Conservation (phyloP, 1,284 basidiomycete genomes). For the Cystobasidium pallidum region DNA sequence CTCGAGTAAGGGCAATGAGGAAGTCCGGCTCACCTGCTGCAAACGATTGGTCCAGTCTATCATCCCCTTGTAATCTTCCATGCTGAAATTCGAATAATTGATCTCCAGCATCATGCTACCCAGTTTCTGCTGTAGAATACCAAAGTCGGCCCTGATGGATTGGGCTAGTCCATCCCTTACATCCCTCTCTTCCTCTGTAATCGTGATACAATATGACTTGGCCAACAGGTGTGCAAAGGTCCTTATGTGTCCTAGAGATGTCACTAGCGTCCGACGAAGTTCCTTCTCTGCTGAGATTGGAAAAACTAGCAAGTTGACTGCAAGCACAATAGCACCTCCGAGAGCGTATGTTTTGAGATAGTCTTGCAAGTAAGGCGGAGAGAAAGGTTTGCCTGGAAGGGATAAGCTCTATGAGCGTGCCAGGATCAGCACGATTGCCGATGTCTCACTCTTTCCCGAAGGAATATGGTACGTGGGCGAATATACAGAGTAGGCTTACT, state of each 20-base stretch:
- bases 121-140: constrained; percentile 54
- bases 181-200: constrained; percentile 55
- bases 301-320: constrained; percentile 55
- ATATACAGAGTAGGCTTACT: constrained; percentile 2
- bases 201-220: constrained; percentile 56
- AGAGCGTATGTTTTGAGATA: constrained; percentile 56
- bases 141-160: constrained; percentile 56
- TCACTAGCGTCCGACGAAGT: constrained; percentile 55
- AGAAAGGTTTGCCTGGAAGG: constrained; percentile 49
- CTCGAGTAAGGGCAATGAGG: too few relatives aligned
- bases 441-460: too few relatives aligned
- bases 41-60: constrained; percentile 53
- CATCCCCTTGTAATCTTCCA: constrained; percentile 54
- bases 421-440: too few relatives aligned
- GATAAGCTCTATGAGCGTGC: constrained; percentile 17
- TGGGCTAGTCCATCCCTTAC: constrained; percentile 54
- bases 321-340: constrained; percentile 54
- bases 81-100: constrained; percentile 55
- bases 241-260: constrained; percentile 55
- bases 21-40: constrained; percentile 51
- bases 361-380: constrained; percentile 51
- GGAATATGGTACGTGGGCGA: not conserved
- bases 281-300: constrained; percentile 56
- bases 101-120: constrained; percentile 54
- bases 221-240: constrained; percentile 54